phyloP scores from a whole-genome alignment of 1,139 yeast genomes.

The Tardiomyces depauwii region DNA sequence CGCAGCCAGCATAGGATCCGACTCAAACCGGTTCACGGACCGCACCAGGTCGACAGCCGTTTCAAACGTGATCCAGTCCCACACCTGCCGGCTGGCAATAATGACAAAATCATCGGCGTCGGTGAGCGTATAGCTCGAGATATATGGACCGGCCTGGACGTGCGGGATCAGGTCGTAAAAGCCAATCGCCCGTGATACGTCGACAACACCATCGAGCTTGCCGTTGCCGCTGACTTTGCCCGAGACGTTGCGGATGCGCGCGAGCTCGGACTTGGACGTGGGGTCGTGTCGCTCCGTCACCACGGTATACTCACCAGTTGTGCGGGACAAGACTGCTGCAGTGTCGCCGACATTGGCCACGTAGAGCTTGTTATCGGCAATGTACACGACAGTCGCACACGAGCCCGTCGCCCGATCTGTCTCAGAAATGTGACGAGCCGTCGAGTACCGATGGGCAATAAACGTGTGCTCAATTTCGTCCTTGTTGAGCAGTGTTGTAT shows the following conservation, averaged over 20 bases:
- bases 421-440: conserved; percentile 21
- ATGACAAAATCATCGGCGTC: conserved; percentile 76
- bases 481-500: conserved; percentile 24
- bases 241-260: conserved; percentile 81
- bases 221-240: conserved; percentile 85
- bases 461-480: conserved; percentile 23
- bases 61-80: conserved; percentile 78
- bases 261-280: conserved; percentile 67
- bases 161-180: conserved; percentile 80
- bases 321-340: conserved; percentile 66
- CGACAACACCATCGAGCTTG: conserved; percentile 69
- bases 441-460: conserved; percentile 24
- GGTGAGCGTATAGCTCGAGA: conserved; percentile 48
- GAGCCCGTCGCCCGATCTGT: conserved; percentile 81
- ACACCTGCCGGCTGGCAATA: conserved; percentile 72
- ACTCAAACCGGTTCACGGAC: conserved; percentile 44
- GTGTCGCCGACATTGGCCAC: conserved; percentile 90
- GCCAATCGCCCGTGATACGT: conserved; percentile 87
- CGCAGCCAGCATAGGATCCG: conserved; percentile 80
- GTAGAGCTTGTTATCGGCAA: conserved; percentile 58
- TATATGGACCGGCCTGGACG: conserved; percentile 80
- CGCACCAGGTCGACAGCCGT: conserved; percentile 86
- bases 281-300: conserved; percentile 81
- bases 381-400: conserved; percentile 69
- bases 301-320: conserved; percentile 67